Conservation (phyloP, 768 basidiomycete genomes). For the Lepiota subincarnata region DNA sequence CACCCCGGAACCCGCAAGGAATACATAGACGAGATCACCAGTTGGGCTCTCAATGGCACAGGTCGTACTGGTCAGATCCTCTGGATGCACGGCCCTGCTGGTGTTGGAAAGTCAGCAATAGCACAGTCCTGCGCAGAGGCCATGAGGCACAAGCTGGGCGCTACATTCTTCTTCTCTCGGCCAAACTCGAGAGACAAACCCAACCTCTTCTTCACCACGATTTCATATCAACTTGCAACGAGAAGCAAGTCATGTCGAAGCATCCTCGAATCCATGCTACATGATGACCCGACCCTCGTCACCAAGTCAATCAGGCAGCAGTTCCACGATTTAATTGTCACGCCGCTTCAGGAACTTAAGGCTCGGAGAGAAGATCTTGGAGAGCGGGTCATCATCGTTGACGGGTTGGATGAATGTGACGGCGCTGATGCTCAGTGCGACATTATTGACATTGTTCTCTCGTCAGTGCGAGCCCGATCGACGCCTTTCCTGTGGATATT, state of each 20-base stretch:
- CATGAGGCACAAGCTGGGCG: neutral
- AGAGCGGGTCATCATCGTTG: neutral
- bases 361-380: neutral
- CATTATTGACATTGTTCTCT: neutral
- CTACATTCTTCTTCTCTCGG: slow-evolving; percentile 10
- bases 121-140: neutral
- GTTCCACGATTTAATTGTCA: neutral
- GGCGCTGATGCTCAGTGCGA: neutral
- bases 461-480: neutral
- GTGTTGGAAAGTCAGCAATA: slow-evolving; percentile 1
- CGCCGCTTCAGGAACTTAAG: neutral
- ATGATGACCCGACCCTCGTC: neutral
- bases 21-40: neutral
- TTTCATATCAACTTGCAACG: slow-evolving; percentile 2
- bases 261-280: neutral
- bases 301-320: neutral
- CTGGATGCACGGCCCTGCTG: neutral
- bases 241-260: neutral
- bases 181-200: neutral
- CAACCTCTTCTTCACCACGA: neutral
- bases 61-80: neutral
- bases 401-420: neutral
- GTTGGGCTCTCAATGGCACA: neutral
- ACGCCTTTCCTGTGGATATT: neutral
- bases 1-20: neutral